Conservation (phyloP, 78 protist genomes). For the Mantamonas sphyraenae region DNA sequence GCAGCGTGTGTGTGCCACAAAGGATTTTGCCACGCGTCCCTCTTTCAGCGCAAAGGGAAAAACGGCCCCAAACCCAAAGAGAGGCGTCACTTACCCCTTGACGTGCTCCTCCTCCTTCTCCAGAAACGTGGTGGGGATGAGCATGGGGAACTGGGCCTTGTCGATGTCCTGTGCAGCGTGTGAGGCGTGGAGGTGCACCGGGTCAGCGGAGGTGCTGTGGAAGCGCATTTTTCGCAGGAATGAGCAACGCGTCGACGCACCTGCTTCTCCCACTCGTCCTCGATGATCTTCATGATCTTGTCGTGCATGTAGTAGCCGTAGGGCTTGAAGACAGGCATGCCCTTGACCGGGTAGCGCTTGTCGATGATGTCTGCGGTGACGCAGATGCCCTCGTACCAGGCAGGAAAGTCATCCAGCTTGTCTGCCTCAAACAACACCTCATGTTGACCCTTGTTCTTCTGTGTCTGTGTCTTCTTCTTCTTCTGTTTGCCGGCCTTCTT, state of each 20-base stretch:
- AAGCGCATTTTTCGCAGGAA: conserved; percentile 31
- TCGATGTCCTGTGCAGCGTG: conserved; percentile 66
- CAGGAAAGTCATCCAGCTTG: no score
- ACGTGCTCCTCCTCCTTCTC: conserved; percentile 80
- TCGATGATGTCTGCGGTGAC: no score
- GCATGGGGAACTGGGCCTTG: conserved; percentile 93
- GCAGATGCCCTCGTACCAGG: no score
- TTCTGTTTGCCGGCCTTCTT: no score
- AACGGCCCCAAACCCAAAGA: not conserved
- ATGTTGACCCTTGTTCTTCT: no score
- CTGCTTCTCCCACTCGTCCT: no score
- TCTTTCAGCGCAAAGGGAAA: not conserved
- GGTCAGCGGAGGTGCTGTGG: not conserved
- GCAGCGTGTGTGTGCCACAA: not conserved
- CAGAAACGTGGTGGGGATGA: conserved; percentile 72
- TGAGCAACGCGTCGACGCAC: conserved; percentile 25
- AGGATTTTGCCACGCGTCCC: no score
- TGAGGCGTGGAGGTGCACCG: no score
- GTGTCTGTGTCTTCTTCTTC: no score
- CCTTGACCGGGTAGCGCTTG: no score
- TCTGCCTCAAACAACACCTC: no score
- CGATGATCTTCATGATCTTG: conserved; percentile 8
- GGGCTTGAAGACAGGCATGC: not conserved
- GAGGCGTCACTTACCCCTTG: conserved; percentile 61
- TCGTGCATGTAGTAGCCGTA: conserved; percentile 33